A percentile compares a stretch with the other conserved stretches of the same genome.
phyloP scores from a whole-genome alignment of 805 yeast genomes.

The Cyberlindnera euphorbiae region DNA sequence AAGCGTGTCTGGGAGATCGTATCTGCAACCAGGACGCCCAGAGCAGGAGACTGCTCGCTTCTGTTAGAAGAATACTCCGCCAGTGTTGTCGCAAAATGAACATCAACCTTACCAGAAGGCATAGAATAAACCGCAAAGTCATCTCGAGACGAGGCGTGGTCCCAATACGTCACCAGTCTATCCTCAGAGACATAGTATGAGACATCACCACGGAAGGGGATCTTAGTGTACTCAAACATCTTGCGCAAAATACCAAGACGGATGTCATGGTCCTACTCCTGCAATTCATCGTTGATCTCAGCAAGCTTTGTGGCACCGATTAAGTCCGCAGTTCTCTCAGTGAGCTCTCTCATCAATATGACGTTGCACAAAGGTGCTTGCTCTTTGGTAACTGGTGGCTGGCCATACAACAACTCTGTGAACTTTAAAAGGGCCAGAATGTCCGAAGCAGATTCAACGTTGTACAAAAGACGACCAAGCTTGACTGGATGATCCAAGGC shows the following conservation, averaged over 20 bases:
- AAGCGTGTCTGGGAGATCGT: conserved; percentile 6
- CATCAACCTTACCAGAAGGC: conserved; percentile 8
- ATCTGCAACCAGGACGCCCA: conserved; percentile 8
- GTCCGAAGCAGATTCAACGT: conserved; percentile 22
- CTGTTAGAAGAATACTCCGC: not conserved
- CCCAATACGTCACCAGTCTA: conserved; percentile 65
- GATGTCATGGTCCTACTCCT: conserved; percentile 21
- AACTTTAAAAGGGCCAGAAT: conserved; percentile 22
- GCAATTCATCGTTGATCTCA: conserved; percentile 20
- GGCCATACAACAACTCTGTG: conserved; percentile 23
- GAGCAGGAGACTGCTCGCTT: conserved; percentile 3
- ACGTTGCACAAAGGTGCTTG: conserved; percentile 38
- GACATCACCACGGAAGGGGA: conserved; percentile 74
- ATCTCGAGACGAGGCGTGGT: conserved; percentile 55
- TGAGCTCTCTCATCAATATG: conserved; percentile 51
- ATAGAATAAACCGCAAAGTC: conserved; percentile 21
- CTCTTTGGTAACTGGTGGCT: conserved; percentile 18
- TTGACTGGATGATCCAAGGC: conserved; percentile 11
- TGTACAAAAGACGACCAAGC: conserved; percentile 20
- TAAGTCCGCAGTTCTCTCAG: conserved; percentile 66
- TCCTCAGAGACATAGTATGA: conserved; percentile 59
- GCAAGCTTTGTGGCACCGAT: conserved; percentile 54
- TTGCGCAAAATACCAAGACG: conserved; percentile 30
- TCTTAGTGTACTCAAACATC: conserved; percentile 31
- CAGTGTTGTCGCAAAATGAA: conserved; percentile 1